phyloP scores from a whole-genome alignment of 768 basidiomycete species.

The Solioccasus polychromus region DNA sequence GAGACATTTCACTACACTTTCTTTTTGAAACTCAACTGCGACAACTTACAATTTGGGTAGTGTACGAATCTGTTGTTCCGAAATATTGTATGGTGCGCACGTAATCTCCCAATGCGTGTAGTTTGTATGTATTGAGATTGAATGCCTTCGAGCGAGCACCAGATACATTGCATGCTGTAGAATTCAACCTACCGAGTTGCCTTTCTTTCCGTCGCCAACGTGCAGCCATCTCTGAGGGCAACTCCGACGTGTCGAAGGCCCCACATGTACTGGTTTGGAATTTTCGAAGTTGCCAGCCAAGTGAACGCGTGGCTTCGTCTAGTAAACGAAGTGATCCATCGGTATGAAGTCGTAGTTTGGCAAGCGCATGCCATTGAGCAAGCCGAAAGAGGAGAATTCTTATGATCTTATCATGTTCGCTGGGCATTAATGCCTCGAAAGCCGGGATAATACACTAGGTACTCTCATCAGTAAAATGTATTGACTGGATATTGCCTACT shows the following conservation, averaged over 20 bases:
- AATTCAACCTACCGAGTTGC: background rate
- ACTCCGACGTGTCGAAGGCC: background rate
- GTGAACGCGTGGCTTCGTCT: background rate
- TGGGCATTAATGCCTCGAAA: background rate
- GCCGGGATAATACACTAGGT: background rate
- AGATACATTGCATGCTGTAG: background rate
- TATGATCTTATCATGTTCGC: background rate
- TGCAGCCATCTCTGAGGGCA: background rate
- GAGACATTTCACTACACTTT: background rate
- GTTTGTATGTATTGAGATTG: conserved; percentile 34
- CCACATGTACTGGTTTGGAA: background rate
- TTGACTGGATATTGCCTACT: background rate
- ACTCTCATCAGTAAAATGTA: background rate
- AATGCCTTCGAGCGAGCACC: conserved; percentile 12
- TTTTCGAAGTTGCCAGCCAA: background rate
- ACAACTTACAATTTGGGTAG: background rate
- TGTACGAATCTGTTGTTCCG: conserved; percentile 37
- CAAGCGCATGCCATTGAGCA: conserved; percentile 1
- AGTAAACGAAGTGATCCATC: background rate
- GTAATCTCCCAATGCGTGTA: conserved; percentile 37
- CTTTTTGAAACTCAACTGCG: background rate
- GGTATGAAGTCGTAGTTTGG: conserved; percentile 1
- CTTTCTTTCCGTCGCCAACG: background rate
- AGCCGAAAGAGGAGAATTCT: background rate
- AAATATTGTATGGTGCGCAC: conserved; percentile 18